These are phyloP conservation scores for Colletotrichum tabaci DNA, from an alignment of 2,329 filamentous ascomycete species.

Conservation along the genomic window DNA sequence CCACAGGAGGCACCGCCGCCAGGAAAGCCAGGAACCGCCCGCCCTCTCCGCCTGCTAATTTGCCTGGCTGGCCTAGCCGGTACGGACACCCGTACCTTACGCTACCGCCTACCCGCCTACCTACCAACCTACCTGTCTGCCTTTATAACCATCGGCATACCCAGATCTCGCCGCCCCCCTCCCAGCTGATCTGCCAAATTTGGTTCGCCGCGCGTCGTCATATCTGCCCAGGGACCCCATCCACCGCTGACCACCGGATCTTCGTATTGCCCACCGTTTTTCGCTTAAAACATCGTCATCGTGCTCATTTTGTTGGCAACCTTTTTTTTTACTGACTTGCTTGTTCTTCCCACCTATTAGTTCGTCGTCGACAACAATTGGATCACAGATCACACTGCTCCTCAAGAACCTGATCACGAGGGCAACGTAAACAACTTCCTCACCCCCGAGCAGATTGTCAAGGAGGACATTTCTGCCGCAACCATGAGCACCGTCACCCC, in stretches of 20 bases:
- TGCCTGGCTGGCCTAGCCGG: conserved; percentile 14
- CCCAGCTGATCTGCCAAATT: conserved; percentile 24
- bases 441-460: conserved; percentile 77
- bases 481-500: conserved; percentile 79
- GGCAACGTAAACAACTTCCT: conserved; percentile 96
- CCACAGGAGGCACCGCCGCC: background rate
- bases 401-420: conserved; percentile 85
- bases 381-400: conserved; percentile 85
- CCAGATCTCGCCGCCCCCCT: conserved; percentile 32
- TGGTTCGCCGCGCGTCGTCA: conserved; percentile 38
- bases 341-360: conserved; percentile 62
- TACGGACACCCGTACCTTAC: conserved; percentile 6
- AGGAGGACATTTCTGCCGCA: conserved; percentile 61
- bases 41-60: conserved; percentile 34
- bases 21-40: conserved; percentile 22
- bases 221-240: conserved; percentile 39
- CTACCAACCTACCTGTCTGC: background rate
- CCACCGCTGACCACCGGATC: conserved; percentile 13
- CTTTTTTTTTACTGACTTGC: conserved; percentile 32
- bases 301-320: conserved; percentile 13
- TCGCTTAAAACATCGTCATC: conserved; percentile 39
- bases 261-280: conserved; percentile 33
- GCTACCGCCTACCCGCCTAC: conserved; percentile 1
- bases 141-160: conserved; percentile 38
- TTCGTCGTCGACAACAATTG: conserved; percentile 96